Percentiles rank a stretch among this genome's conserved stretches.
Evolutionary conservation across 768 basidiomycete species (phyloP).

Genomic region (Lactarius trivialis): DNA sequence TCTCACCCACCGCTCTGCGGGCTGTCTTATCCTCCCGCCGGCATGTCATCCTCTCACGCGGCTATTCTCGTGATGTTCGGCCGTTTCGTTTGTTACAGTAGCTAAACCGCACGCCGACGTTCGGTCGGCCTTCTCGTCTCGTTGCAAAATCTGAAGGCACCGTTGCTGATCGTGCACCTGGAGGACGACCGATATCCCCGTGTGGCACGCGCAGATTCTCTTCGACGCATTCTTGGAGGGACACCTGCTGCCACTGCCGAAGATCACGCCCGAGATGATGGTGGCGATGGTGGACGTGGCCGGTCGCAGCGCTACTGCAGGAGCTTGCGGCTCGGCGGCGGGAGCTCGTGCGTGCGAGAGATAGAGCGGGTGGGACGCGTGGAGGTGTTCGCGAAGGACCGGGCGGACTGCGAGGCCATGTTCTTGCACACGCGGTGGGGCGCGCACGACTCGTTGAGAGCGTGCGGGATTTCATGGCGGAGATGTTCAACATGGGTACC

Average conservation of each 20-base stretch:
- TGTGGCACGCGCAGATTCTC: slow-evolving; percentile 58
- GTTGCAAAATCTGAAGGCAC: slow-evolving; percentile 54
- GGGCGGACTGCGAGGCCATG: slow-evolving; percentile 39
- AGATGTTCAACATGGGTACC: slow-evolving; percentile 25
- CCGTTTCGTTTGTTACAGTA: background rate
- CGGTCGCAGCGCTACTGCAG: slow-evolving; percentile 40
- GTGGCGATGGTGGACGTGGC: slow-evolving; percentile 22
- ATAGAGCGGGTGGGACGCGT: slow-evolving; percentile 47
- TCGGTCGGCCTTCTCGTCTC: background rate
- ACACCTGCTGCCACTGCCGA: slow-evolving; percentile 40
- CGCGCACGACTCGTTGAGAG: slow-evolving; percentile 59
- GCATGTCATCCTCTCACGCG: background rate
- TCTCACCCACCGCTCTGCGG: background rate
- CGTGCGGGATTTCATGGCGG: slow-evolving; percentile 51
- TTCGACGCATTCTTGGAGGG: slow-evolving; percentile 64
- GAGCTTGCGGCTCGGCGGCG: slow-evolving; percentile 38
- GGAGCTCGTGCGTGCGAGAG: slow-evolving; percentile 39
- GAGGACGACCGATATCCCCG: slow-evolving; percentile 70
- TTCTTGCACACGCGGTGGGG: slow-evolving; percentile 55
- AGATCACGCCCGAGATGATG: slow-evolving; percentile 30
- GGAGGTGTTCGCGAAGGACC: slow-evolving; percentile 44
- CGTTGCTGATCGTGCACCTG: slow-evolving; percentile 71
- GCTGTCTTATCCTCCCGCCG: no score
- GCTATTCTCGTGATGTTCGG: background rate
- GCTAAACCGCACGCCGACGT: background rate